A percentile compares a stretch with the other conserved stretches of the same genome.
phyloP scores from a whole-genome alignment of 192 early-diverging fungal species.

The Umbelopsis sp. region DNA sequence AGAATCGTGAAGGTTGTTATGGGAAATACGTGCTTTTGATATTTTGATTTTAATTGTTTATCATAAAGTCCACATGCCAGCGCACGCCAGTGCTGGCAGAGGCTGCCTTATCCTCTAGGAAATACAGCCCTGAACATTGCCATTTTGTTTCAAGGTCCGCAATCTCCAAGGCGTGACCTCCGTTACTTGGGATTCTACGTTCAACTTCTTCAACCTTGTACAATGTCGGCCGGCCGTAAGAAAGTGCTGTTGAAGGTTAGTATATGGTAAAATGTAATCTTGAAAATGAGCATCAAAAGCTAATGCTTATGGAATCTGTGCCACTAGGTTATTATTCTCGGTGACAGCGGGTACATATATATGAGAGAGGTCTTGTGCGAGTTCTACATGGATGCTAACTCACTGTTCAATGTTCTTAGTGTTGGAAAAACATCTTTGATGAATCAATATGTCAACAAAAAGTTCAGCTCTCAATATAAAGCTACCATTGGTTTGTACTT shows the following conservation, averaged over 20 bases:
- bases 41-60: too few relatives aligned
- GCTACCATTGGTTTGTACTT: conserved; percentile 82
- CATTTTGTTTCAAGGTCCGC: too few relatives aligned
- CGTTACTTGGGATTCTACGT: background rate
- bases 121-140: too few relatives aligned
- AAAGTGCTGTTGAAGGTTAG: conserved; percentile 58
- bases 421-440: conserved; percentile 99
- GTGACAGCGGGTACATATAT: conserved; percentile 75
- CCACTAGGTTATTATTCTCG: conserved; percentile 77
- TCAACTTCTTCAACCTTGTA: background rate
- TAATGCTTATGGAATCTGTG: background rate
- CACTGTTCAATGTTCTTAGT: conserved; percentile 40
- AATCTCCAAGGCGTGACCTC: background rate
- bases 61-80: too few relatives aligned
- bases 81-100: too few relatives aligned
- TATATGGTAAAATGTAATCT: background rate
- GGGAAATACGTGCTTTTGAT: too few relatives aligned
- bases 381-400: background rate
- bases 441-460: conserved; percentile 99
- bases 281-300: background rate
- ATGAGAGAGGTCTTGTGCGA: background rate
- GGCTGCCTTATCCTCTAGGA: too few relatives aligned
- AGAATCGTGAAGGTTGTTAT: too few relatives aligned
- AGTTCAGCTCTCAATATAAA: conserved; percentile 97
- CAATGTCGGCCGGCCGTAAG: conserved; percentile 29